Base-by-base conservation (phyloP, 805 yeast genomes). In the Diddensiella santjacobensis region DNA sequence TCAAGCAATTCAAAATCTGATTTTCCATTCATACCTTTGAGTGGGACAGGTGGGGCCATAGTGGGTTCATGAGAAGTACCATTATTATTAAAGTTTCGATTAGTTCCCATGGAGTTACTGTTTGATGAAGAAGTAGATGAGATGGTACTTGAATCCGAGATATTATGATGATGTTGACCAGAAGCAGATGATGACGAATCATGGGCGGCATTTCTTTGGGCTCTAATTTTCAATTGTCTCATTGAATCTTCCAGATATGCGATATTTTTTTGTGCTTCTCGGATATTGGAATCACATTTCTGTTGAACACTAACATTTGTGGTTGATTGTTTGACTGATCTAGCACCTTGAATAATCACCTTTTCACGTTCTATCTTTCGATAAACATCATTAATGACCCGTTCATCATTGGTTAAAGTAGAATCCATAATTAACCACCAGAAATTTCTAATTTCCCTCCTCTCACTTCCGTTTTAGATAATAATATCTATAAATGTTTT, bases 241-340 rank as follows among this genome's bases (percentile, higher is more conserved):
- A 93, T 71, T 4, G 89, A 81, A 50, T 85, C 86, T 62, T 84
- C 85, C 53, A 93, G 76, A 61, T 91, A 93, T 56, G 87, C 90
- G 56, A 93, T 85, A 66, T 91, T 93, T 56, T 87, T 82, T 61
- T 87, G 87, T 2, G 97, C 90, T 60, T 93, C 99, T 54, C 91
- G 74, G 57, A 93, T 89, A 59, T 84, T 87, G 22, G 88, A 80
- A 68, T 88, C 90, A 71, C 97, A 90, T 63, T 85, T 82, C 65
- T 87, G 95, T 57, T 90, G 88, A 41, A 91, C 96, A 57, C 78
- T 80, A 31, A 84, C 73, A 67, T 93, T 93, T 52, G 75, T 69
- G 10, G 98, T 87, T 55, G 81, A 81, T 63, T 82, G 81, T 64
- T 87, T 81, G 71, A 93, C 71, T 53, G 84, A 78, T 50, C 84